Percentiles rank a stretch among this genome's conserved stretches.
Conservation (phyloP, 2,329 filamentous ascomycete genomes). For the Dactylellina drechsleri region DNA sequence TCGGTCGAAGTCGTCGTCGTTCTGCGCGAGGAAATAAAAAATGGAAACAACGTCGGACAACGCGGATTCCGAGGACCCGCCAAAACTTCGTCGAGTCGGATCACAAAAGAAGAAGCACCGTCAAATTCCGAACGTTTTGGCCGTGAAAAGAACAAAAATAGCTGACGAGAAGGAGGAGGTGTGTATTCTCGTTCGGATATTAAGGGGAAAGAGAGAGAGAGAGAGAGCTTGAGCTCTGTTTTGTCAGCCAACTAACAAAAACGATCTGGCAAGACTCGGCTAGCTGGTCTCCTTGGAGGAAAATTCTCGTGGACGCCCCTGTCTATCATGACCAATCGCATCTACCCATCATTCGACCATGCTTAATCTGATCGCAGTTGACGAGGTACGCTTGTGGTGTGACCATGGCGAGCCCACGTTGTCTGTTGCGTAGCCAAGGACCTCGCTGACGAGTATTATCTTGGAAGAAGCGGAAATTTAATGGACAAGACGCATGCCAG, state of each 20-base stretch:
- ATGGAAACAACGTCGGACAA: constrained; percentile 42
- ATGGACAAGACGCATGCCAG: neutral
- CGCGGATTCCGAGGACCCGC: constrained; percentile 34
- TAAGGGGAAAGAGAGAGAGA: constrained; percentile 32
- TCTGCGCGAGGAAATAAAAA: constrained; percentile 17
- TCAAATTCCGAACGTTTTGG: constrained; percentile 30
- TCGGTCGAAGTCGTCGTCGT: neutral
- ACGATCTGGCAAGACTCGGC: constrained; percentile 52
- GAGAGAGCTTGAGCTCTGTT: constrained; percentile 15
- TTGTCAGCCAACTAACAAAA: constrained; percentile 16
- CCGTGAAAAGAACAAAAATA: constrained; percentile 7
- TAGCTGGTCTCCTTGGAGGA: constrained; percentile 19
- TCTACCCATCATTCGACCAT: neutral
- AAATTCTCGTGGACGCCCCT: constrained; percentile 20
- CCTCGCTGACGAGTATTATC: constrained; percentile 15
- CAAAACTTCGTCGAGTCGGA: constrained; percentile 6
- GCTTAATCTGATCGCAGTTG: constrained; percentile 40
- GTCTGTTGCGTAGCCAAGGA: constrained; percentile 30
- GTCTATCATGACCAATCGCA: constrained; percentile 30
- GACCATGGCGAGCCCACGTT: constrained; percentile 51
- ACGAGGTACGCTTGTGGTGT: constrained; percentile 42
- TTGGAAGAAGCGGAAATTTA: constrained; percentile 8
- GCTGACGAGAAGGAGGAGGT: neutral
- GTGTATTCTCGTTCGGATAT: constrained; percentile 29
- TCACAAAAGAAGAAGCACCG: constrained; percentile 24